phyloP scores from a whole-genome alignment of 2,329 filamentous ascomycete genomes.

The Hypoxylon sp. region DNA sequence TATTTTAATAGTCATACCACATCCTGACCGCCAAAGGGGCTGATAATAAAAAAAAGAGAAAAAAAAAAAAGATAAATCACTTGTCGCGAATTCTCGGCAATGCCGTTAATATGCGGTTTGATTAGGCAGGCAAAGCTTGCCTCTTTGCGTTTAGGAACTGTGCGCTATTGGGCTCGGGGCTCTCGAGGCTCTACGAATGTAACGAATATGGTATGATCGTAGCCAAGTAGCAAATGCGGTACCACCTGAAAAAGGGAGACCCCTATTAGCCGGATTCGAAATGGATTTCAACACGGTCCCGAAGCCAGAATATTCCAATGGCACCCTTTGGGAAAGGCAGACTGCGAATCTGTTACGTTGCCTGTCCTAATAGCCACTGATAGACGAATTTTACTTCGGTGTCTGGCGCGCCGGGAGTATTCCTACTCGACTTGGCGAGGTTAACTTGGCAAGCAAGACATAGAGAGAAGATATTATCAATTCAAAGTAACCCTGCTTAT shows the following conservation, averaged over 20 bases:
- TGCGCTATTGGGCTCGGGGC: slow-evolving; percentile 3
- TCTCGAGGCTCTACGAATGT: slow-evolving; percentile 3
- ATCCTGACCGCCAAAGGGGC: slow-evolving; percentile 24
- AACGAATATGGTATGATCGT: slow-evolving; percentile 8
- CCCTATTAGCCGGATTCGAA: background rate
- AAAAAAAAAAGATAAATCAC: background rate
- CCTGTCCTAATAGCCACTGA: background rate
- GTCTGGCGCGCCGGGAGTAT: background rate
- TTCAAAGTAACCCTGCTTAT: background rate
- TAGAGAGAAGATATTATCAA: background rate
- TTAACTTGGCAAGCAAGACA: background rate
- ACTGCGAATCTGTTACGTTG: background rate
- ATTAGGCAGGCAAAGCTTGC: background rate
- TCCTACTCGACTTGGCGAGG: background rate
- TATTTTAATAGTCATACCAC: slow-evolving; percentile 17
- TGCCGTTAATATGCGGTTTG: slow-evolving; percentile 15
- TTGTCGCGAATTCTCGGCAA: background rate
- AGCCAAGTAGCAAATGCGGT: background rate
- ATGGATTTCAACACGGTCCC: background rate
- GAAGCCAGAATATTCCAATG: background rate
- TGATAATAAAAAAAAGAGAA: background rate
- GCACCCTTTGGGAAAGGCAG: background rate
- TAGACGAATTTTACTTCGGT: background rate
- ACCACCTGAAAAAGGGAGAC: slow-evolving; percentile 1
- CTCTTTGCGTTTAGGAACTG: background rate